Conservation (phyloP, 768 basidiomycete genomes). For the Cystobasidium tubakii region DNA sequence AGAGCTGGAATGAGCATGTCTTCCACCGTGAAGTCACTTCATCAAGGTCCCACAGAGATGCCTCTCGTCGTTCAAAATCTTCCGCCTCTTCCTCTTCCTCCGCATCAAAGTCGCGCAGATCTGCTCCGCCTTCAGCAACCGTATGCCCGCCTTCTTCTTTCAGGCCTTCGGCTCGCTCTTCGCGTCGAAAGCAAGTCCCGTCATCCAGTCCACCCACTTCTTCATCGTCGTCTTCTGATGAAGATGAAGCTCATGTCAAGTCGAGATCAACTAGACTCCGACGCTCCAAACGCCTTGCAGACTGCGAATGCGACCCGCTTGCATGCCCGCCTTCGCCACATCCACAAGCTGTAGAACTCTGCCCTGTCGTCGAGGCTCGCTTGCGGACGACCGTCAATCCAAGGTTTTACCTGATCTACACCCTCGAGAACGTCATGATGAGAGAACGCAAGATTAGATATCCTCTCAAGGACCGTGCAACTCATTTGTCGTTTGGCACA, state of each 20-base stretch:
- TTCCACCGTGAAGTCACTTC: background rate
- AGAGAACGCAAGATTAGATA: constrained; percentile 7
- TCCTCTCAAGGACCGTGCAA: constrained; percentile 13
- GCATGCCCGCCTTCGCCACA: constrained; percentile 12
- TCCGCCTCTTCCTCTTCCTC: background rate
- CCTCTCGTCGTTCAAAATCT: constrained; percentile 1
- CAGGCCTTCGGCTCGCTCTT: constrained; percentile 9
- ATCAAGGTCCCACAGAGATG: background rate
- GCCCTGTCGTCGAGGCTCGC: background rate
- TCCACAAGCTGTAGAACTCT: background rate
- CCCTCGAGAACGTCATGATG: constrained; percentile 27
- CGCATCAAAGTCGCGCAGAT: background rate
- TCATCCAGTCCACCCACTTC: constrained; percentile 1
- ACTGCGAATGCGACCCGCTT: constrained; percentile 6
- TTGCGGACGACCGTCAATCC: constrained; percentile 8
- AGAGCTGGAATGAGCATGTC: background rate
- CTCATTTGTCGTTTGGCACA: background rate
- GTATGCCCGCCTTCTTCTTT: background rate
- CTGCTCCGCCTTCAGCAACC: background rate
- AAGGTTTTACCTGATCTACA: constrained; percentile 8
- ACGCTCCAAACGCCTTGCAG: background rate
- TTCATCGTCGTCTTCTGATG: constrained; percentile 7
- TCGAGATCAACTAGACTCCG: background rate
- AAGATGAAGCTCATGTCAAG: background rate
- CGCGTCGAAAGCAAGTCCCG: background rate